Conservation (phyloP, 2,329 filamentous ascomycete genomes). For the Leptographium radiaticola region DNA sequence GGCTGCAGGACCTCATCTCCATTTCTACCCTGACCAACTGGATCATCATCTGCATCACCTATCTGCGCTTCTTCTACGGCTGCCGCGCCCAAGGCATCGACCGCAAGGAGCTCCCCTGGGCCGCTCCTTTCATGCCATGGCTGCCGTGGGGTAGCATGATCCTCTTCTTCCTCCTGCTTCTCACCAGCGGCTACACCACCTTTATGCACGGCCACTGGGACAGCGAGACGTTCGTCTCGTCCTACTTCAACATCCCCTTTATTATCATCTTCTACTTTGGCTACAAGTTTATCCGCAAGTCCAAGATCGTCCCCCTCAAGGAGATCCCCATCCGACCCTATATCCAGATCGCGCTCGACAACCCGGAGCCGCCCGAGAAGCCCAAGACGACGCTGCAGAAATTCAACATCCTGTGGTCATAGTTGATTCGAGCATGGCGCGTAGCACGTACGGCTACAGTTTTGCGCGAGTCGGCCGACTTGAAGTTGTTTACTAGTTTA, state of each 20-base stretch:
- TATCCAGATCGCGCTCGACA: background rate
- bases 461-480: no score
- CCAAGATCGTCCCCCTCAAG: conserved; percentile 3
- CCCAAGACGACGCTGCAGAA: background rate
- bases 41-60: conserved; percentile 24
- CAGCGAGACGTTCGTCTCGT: conserved; percentile 15
- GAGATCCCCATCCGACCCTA: conserved; percentile 9
- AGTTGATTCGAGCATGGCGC: background rate
- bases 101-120: conserved; percentile 48
- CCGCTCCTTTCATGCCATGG: conserved; percentile 52
- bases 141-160: conserved; percentile 49
- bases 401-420: conserved; percentile 6
- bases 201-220: conserved; percentile 22
- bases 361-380: conserved; percentile 3
- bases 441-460: no score
- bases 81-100: conserved; percentile 50
- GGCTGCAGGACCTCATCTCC: conserved; percentile 41
- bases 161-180: conserved; percentile 21
- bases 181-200: conserved; percentile 17
- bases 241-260: conserved; percentile 24
- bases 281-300: conserved; percentile 11
- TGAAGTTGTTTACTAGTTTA: no score
- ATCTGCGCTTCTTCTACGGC: conserved; percentile 55
- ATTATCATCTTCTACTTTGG: conserved; percentile 11
- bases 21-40: conserved; percentile 51